Percentiles rank a stretch among this genome's conserved stretches.
phyloP scores from a whole-genome alignment of 306 rosid genomes.

The Vigna reflexopilosa region DNA sequence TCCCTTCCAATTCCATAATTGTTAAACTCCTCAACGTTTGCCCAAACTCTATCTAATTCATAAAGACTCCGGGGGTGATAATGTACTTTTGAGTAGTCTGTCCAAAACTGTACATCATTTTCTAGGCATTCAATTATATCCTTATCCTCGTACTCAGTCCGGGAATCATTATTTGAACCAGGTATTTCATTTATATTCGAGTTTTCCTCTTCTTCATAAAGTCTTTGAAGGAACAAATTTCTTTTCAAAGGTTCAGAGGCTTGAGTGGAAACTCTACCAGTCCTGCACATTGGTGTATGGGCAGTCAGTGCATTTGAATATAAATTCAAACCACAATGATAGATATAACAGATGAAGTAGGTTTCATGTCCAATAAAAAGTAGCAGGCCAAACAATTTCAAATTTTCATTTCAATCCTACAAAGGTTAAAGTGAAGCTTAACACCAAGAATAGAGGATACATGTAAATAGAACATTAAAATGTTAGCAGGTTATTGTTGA shows the following conservation, averaged over 20 bases:
- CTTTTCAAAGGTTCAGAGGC: slow-evolving; percentile 61
- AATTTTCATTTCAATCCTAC: background rate
- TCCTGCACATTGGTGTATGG: slow-evolving; percentile 63
- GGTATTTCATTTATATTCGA: slow-evolving; percentile 42
- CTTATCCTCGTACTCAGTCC: slow-evolving; percentile 60
- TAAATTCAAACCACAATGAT: slow-evolving; percentile 15
- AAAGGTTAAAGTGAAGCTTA: background rate
- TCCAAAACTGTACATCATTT: slow-evolving; percentile 74
- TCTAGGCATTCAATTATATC: slow-evolving; percentile 73
- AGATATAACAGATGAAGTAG: slow-evolving; percentile 19
- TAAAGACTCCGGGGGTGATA: slow-evolving; percentile 84
- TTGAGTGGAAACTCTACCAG: slow-evolving; percentile 73
- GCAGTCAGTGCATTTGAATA: slow-evolving; percentile 42
- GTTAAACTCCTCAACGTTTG: slow-evolving; percentile 64
- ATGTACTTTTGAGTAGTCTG: slow-evolving; percentile 94
- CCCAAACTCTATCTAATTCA: slow-evolving; percentile 78
- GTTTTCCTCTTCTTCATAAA: slow-evolving; percentile 65
- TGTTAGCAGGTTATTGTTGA: slow-evolving; percentile 7
- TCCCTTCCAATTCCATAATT: slow-evolving; percentile 87
- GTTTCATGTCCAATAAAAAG: slow-evolving; percentile 12
- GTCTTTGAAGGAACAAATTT: slow-evolving; percentile 80
- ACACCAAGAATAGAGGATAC: slow-evolving; percentile 17
- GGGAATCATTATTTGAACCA: slow-evolving; percentile 41
- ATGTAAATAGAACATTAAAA: slow-evolving; percentile 33
- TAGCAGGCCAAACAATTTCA: slow-evolving; percentile 5